phyloP scores from a whole-genome alignment of 2,329 filamentous ascomycete species.

The Triangularia setosa region DNA sequence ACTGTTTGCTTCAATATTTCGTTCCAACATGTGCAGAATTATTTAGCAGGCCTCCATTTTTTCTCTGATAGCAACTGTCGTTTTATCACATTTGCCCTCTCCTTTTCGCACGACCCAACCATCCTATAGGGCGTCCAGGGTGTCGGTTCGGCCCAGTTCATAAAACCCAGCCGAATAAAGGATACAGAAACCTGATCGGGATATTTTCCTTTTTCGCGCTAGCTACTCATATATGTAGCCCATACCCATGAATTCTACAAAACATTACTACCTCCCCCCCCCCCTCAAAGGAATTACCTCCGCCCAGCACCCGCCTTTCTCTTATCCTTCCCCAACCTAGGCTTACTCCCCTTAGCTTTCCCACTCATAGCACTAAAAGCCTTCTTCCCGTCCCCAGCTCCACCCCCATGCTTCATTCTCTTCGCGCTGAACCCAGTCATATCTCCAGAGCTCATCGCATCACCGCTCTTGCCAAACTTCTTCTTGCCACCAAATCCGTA shows the following conservation, averaged over 20 bases:
- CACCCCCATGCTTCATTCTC: slow-evolving; percentile 69
- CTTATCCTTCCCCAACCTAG: slow-evolving; percentile 48
- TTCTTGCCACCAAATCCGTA: slow-evolving; percentile 98
- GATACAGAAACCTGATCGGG: too few relatives aligned
- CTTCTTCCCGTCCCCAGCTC: slow-evolving; percentile 17
- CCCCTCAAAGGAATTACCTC: slow-evolving; percentile 26
- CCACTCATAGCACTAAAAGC: slow-evolving; percentile 34
- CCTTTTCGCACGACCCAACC: too few relatives aligned
- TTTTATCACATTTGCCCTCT: too few relatives aligned
- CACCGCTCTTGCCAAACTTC: slow-evolving; percentile 82
- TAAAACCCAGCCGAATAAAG: too few relatives aligned
- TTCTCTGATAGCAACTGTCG: too few relatives aligned
- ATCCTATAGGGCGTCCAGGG: too few relatives aligned
- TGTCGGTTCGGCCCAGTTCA: too few relatives aligned
- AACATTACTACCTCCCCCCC: not conserved
- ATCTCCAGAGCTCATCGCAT: slow-evolving; percentile 78
- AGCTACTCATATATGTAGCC: too few relatives aligned
- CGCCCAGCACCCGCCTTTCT: slow-evolving; percentile 43
- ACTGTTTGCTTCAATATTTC: too few relatives aligned
- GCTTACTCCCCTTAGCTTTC: slow-evolving; percentile 33
- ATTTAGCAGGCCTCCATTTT: too few relatives aligned
- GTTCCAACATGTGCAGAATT: too few relatives aligned
- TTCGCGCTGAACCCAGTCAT: slow-evolving; percentile 74
- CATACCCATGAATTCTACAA: not conserved
- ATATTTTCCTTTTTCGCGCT: too few relatives aligned